Evolutionary conservation across 2,329 filamentous ascomycete species (phyloP).

Genomic region (Ophiostoma pallidulum): DNA sequence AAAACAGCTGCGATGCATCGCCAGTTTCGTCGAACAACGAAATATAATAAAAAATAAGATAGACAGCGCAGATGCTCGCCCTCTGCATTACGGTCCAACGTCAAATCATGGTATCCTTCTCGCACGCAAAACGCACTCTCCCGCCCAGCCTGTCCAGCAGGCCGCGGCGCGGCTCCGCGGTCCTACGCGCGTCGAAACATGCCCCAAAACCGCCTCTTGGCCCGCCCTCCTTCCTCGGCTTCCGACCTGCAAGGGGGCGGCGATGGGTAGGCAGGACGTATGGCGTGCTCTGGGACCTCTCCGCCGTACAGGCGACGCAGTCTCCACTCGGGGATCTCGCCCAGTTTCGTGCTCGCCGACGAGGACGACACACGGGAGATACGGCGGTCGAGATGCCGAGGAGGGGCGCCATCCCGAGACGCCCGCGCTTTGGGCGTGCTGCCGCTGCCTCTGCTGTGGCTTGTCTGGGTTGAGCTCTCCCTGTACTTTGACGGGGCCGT

Average conservation of each 20-base stretch:
- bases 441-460: background rate
- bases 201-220: conserved; percentile 21
- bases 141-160: too few relatives aligned
- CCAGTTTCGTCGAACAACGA: too few relatives aligned
- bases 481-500: background rate
- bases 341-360: conserved; percentile 27
- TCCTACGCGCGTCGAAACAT: conserved; percentile 18
- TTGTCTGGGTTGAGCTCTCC: too few relatives aligned
- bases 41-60: too few relatives aligned
- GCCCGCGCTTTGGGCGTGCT: background rate
- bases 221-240: conserved; percentile 15
- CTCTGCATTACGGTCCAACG: too few relatives aligned
- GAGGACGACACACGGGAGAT: conserved; percentile 25
- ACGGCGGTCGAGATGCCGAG: conserved; percentile 7
- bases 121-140: too few relatives aligned
- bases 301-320: conserved; percentile 16
- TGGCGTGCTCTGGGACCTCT: conserved; percentile 20
- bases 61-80: too few relatives aligned
- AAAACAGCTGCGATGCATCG: too few relatives aligned
- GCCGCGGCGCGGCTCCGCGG: too few relatives aligned
- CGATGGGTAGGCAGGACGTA: conserved; percentile 25
- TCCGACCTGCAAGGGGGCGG: conserved; percentile 21
- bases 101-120: too few relatives aligned
- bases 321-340: conserved; percentile 26
- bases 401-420: background rate